Evolutionary conservation across 768 basidiomycete species (phyloP).

Genomic region (Leccinum disarticulatum): DNA sequence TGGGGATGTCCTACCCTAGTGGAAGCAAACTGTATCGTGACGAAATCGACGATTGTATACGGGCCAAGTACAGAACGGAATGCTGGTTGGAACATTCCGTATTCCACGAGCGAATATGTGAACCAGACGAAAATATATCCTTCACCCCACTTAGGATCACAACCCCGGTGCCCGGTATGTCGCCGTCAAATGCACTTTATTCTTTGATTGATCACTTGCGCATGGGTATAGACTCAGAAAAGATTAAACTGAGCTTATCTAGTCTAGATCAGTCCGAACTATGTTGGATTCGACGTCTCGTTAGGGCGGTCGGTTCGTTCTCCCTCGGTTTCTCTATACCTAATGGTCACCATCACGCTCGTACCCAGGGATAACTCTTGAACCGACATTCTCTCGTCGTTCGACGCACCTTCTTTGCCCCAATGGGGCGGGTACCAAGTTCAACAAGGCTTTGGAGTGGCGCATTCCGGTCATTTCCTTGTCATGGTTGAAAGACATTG

Average conservation of each 20-base stretch:
- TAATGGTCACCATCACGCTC: background rate
- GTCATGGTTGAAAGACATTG: slow-evolving; percentile 68
- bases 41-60: slow-evolving; percentile 48
- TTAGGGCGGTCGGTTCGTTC: slow-evolving; percentile 23
- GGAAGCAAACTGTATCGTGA: slow-evolving; percentile 66
- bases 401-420: slow-evolving; percentile 85
- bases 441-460: slow-evolving; percentile 79
- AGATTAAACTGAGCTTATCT: slow-evolving; percentile 64
- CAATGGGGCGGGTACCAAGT: slow-evolving; percentile 67
- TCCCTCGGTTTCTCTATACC: background rate
- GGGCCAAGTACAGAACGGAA: slow-evolving; percentile 75
- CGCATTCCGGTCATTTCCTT: slow-evolving; percentile 67
- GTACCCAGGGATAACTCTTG: slow-evolving; percentile 50
- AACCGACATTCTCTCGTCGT: slow-evolving; percentile 59
- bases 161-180: slow-evolving; percentile 59
- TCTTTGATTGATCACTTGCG: background rate
- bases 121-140: slow-evolving; percentile 63
- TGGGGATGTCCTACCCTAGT: slow-evolving; percentile 37
- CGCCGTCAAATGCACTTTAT: background rate
- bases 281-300: slow-evolving; percentile 50
- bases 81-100: slow-evolving; percentile 93
- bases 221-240: slow-evolving; percentile 49
- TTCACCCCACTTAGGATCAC: slow-evolving; percentile 64
- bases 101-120: slow-evolving; percentile 69
- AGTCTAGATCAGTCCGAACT: slow-evolving; percentile 71